A percentile compares a stretch with the other conserved stretches of the same genome.
Conservation (phyloP, 352 stramenopile species). For the Globisporangium cystogenes region DNA sequence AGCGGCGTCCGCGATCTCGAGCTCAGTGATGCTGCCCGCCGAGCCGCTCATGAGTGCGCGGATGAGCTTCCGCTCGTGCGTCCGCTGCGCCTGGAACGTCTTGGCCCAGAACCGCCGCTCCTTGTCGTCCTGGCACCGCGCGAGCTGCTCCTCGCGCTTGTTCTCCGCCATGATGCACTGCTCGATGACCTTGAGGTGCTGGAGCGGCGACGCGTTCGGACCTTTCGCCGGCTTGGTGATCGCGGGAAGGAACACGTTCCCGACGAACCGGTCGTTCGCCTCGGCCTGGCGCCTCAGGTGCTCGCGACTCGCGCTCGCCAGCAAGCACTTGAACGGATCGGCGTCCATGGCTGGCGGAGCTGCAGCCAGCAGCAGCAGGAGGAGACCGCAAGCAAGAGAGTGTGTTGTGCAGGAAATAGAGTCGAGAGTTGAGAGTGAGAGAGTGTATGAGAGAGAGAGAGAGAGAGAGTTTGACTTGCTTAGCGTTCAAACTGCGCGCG, state of each 20-base stretch:
- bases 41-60: slow-evolving; percentile 58
- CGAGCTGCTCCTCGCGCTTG: slow-evolving; percentile 50
- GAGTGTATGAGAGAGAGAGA: too few relatives aligned
- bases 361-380: too few relatives aligned
- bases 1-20: slow-evolving; percentile 30
- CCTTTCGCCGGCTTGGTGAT: slow-evolving; percentile 26
- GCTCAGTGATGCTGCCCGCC: slow-evolving; percentile 18
- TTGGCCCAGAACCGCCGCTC: slow-evolving; percentile 42
- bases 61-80: slow-evolving; percentile 50
- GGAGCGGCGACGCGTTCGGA: slow-evolving; percentile 22
- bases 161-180: slow-evolving; percentile 72
- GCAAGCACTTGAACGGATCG: slow-evolving; percentile 44
- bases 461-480: too few relatives aligned
- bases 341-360: slow-evolving; percentile 11
- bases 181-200: slow-evolving; percentile 67
- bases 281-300: slow-evolving; percentile 33
- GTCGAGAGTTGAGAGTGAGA: too few relatives aligned
- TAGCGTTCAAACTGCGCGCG: too few relatives aligned
- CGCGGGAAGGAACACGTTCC: slow-evolving; percentile 59
- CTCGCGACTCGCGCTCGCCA: slow-evolving; percentile 35
- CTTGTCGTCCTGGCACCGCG: slow-evolving; percentile 37
- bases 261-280: slow-evolving; percentile 39
- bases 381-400: too few relatives aligned
- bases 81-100: slow-evolving; percentile 52
- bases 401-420: too few relatives aligned